Evolutionary conservation across 176 grass and related monocot species (phyloP), one percentile per base, ranked within the genome.

Genomic region (Aegilops sharonensis): DNA sequence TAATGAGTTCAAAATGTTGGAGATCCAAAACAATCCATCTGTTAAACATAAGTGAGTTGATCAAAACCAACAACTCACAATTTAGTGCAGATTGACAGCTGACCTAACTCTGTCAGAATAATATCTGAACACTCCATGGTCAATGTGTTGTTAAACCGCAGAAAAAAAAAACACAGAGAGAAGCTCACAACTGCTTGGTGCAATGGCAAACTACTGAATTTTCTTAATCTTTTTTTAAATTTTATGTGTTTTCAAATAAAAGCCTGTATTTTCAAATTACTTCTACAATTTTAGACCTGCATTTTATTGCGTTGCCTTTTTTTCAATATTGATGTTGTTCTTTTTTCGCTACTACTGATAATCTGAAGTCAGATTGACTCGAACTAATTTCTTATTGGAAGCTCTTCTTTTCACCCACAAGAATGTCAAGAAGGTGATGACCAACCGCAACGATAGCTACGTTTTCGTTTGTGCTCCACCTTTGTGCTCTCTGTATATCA

Each of bases 401-500:
- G 31, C 10, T 71, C 21, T 62, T 9, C 35, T 31, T 64, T 72
- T 82, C 75, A 74, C 8, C 75, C 15, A 64, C 39, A 66, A 79
- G 1, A 50, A 54, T 79, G 80, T 90, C 43, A 87, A 72, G 20
- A 83, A 83, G 32, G 43, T 17, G 89, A 12, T 91, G 75, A 11
- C 25, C 68, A 87, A 87, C 85, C 85, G 74, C 45, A 57, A n/a
- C 23, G 71, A 50, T 23, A 75, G 75, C 5, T 87, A 59, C 57
- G 4, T 45, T 90, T 83, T 24, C 4, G 7, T 67, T 79, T 43
- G 25, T 64, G 39, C 29, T 64, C 5, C 31, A 79, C 24, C 54
- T 83, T 47, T 79, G 37, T 87, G 42, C 35, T 84, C 39, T 64
- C 20, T n/a, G 9, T 90, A 90, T 87, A 84, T 5, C 3, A 68